Evolutionary conservation across 805 yeast species (phyloP), one percentile per base, ranked within the genome.

Genomic region (Lipomyces anomalus): DNA sequence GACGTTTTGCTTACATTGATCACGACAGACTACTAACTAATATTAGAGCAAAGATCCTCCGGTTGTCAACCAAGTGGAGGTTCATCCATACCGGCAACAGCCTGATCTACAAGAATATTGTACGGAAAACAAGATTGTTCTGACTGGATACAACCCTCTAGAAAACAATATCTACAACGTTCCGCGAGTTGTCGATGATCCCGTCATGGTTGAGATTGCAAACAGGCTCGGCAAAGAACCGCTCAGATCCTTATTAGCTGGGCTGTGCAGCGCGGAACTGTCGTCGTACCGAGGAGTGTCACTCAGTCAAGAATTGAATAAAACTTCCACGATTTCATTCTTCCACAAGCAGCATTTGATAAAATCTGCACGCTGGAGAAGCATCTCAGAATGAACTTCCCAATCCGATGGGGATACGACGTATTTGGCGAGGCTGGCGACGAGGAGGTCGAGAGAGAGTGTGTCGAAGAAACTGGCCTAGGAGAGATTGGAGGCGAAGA

Each of bases 11-110:
- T 32, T 32, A 18, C 35, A 33, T n/a, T 18, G 4, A 20, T 11
- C 6, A 7, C 34, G 18, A 7, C 29, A 9, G 6, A 21, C n/a
- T 38, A 11, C 13, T 20, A 17, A 22, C 30, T 22, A 22, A 11
- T 24, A 24, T 38, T n/a, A 24, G 6, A n/a, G 17, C 26, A 28
- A 38, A 5, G 17, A 34, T 13, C 32, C 37, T 16, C 86, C 94
- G 0, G 86, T 79, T 1, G 80, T 80, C 28, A 80, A 84, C 61
- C 92, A 84, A 60, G 72, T 84, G 56, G 73, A 70, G 50, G 65
- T 73, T 48, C 76, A 74, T 53, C 78, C 79, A 17, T 74, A 75
- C 75, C 62, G 69, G 54, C 63, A 59, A 56, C 65, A 67, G 52
- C 56, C 57, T 20, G 64, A 66, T 47, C 58, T 79, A 45, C 65